Percentiles rank a stretch among this genome's conserved stretches.
These are phyloP conservation scores for Pouteria glomerata DNA, from an alignment of 148 eudicot species.

Conservation along the genomic window DNA sequence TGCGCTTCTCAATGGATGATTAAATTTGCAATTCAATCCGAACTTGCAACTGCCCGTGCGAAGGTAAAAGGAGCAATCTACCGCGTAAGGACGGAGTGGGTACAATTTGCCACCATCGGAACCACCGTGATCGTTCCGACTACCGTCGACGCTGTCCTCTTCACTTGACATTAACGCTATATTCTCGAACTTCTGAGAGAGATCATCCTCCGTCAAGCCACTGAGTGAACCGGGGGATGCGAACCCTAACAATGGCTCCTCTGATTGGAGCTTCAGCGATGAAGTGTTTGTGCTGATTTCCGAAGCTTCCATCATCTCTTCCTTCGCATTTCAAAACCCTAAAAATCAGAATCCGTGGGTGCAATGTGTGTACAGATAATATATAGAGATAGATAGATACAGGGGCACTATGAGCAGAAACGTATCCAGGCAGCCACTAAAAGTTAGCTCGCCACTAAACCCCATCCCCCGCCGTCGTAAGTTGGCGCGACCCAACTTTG, in stretches of 20 bases:
- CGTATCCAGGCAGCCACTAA: too few species aligned
- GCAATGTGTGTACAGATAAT: too few species aligned
- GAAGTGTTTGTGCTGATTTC: neutral
- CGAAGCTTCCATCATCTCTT: neutral
- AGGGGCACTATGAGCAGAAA: too few species aligned
- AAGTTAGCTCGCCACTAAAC: too few species aligned
- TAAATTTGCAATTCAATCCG: conserved; percentile 53
- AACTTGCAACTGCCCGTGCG: conserved; percentile 61
- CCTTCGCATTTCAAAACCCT: conserved; percentile 6
- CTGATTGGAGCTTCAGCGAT: neutral
- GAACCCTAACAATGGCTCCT: neutral
- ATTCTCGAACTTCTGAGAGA: conserved; percentile 12
- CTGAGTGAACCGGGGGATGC: neutral
- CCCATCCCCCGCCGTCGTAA: too few species aligned
- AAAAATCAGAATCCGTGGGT: neutral
- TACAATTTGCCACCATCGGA: conserved; percentile 10
- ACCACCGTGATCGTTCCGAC: neutral
- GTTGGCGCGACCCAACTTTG: too few species aligned
- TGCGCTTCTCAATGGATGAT: conserved; percentile 35
- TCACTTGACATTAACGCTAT: conserved; percentile 1
- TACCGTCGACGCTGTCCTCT: neutral
- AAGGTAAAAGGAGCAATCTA: conserved; percentile 49
- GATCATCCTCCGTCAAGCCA: conserved; percentile 13
- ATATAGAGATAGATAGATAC: too few species aligned
- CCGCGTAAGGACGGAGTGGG: conserved; percentile 41